These are phyloP conservation scores for Zhuliangozyma parablackwelliae DNA, from an alignment of 1,139 yeast species.

Conservation along the genomic window DNA sequence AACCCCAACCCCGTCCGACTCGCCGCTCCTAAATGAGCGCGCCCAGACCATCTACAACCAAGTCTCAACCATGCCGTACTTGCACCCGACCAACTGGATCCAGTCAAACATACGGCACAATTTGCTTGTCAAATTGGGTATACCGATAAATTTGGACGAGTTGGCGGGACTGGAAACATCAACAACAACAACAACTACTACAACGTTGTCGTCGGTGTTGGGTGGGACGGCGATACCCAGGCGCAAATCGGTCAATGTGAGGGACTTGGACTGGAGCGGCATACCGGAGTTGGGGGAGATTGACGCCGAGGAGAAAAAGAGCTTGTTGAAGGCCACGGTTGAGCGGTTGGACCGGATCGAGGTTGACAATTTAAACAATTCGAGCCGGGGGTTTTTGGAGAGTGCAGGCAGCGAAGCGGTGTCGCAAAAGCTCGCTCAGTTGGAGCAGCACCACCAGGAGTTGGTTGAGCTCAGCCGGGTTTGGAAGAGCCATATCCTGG, in stretches of 20 bases:
- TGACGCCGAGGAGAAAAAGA: slow-evolving; percentile 16
- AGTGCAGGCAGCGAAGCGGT: slow-evolving; percentile 14
- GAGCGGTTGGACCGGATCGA: slow-evolving; percentile 29
- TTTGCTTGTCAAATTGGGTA: slow-evolving; percentile 51
- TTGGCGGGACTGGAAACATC: slow-evolving; percentile 11
- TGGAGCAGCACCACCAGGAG: slow-evolving; percentile 22
- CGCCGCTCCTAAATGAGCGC: slow-evolving; percentile 20
- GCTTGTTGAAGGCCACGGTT: slow-evolving; percentile 19
- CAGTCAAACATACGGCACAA: slow-evolving; percentile 54
- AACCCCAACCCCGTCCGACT: not conserved
- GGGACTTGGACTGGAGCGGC: slow-evolving; percentile 31
- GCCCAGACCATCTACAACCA: slow-evolving; percentile 27
- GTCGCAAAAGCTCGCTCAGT: slow-evolving; percentile 26
- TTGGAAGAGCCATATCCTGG: slow-evolving; percentile 46
- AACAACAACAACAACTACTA: not conserved
- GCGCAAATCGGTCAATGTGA: slow-evolving; percentile 21
- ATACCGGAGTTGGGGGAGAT: slow-evolving; percentile 23
- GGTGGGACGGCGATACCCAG: slow-evolving; percentile 4
- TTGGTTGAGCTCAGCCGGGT: slow-evolving; percentile 37
- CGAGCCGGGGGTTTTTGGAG: slow-evolving; percentile 26
- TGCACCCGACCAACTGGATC: slow-evolving; percentile 55
- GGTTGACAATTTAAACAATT: slow-evolving; percentile 32
- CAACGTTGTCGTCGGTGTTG: not conserved
- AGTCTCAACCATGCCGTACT: slow-evolving; percentile 37
- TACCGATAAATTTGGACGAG: slow-evolving; percentile 58